A percentile compares a stretch with the other conserved stretches of the same genome.
These are phyloP conservation scores for Backusella macrospora DNA, from an alignment of 192 early-diverging fungal genomes.

Conservation along the genomic window DNA sequence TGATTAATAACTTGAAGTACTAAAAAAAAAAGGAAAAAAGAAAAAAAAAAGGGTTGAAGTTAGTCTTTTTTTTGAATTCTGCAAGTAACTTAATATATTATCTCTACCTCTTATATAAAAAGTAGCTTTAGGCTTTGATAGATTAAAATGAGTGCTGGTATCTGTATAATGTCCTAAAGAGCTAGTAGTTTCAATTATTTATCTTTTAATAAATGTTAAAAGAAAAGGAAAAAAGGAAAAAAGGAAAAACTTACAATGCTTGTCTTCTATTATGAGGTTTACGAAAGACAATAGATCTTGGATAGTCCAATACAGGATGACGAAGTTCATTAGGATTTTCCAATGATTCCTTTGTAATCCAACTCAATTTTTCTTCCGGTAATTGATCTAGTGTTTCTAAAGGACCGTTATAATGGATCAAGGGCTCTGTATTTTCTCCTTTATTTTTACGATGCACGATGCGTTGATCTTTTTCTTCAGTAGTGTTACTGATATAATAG, in stretches of 20 bases:
- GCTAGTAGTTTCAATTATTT: background rate
- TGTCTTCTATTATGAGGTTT: slow-evolving; percentile 22
- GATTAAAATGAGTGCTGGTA: background rate
- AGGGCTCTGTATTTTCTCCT: slow-evolving; percentile 18
- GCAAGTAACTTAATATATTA: background rate
- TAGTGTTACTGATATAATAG: background rate
- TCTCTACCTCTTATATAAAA: slow-evolving; percentile 34
- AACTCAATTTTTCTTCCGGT: slow-evolving; percentile 27
- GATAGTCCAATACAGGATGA: background rate
- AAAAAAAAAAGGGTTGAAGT: background rate
- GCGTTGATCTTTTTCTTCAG: background rate
- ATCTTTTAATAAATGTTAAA: background rate
- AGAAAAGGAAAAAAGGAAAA: background rate
- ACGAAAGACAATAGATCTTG: slow-evolving; percentile 27
- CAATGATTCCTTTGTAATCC: slow-evolving; percentile 21
- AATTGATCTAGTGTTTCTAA: slow-evolving; percentile 33
- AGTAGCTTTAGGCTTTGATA: slow-evolving; percentile 22
- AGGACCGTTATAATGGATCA: slow-evolving; percentile 34
- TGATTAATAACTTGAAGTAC: slow-evolving; percentile 18
- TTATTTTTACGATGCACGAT: background rate
- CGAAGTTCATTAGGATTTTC: slow-evolving; percentile 20
- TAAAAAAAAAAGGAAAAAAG: background rate
- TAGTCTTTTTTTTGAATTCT: background rate
- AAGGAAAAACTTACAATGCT: background rate
- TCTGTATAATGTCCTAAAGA: slow-evolving; percentile 4